Conservation (phyloP, 495 filamentous ascomycete genomes). For the Usnea hakonensis region DNA sequence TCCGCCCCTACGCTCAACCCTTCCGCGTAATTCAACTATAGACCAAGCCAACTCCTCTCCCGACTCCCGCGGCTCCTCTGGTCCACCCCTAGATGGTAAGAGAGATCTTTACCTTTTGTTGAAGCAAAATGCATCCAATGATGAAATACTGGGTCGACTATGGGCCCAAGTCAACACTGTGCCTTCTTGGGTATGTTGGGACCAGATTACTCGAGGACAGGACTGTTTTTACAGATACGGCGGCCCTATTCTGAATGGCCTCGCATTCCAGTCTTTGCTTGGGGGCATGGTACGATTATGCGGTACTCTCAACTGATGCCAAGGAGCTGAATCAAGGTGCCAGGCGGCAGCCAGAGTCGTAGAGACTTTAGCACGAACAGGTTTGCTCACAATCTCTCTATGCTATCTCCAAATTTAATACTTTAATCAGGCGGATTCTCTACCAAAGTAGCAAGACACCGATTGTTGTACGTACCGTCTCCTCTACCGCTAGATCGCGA, state of each 20-base stretch:
- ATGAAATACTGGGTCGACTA: conserved; percentile 50
- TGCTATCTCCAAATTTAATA: neutral
- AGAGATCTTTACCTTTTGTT: conserved; percentile 58
- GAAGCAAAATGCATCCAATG: conserved; percentile 45
- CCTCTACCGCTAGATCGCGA: neutral
- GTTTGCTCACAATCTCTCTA: conserved; percentile 1
- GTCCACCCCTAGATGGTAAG: conserved; percentile 18
- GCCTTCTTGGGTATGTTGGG: conserved; percentile 77
- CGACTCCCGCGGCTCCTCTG: conserved; percentile 9
- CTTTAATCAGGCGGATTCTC: conserved; percentile 54
- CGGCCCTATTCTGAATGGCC: conserved; percentile 51
- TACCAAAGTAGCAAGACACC: conserved; percentile 54
- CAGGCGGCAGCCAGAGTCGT: conserved; percentile 39
- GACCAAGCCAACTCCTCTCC: neutral
- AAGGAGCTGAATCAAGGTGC: neutral
- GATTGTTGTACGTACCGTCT: conserved; percentile 48
- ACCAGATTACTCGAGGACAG: conserved; percentile 57
- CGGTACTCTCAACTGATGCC: neutral
- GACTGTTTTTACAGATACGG: conserved; percentile 67
- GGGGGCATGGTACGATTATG: conserved; percentile 46
- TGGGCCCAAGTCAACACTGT: conserved; percentile 64
- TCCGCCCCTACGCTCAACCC: conserved; percentile 24
- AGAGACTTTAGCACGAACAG: conserved; percentile 68
- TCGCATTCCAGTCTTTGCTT: conserved; percentile 58
- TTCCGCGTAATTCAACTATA: neutral